Conservation (phyloP, 2,329 filamentous ascomycete species). For the Aspergillus quadrilineatus region DNA sequence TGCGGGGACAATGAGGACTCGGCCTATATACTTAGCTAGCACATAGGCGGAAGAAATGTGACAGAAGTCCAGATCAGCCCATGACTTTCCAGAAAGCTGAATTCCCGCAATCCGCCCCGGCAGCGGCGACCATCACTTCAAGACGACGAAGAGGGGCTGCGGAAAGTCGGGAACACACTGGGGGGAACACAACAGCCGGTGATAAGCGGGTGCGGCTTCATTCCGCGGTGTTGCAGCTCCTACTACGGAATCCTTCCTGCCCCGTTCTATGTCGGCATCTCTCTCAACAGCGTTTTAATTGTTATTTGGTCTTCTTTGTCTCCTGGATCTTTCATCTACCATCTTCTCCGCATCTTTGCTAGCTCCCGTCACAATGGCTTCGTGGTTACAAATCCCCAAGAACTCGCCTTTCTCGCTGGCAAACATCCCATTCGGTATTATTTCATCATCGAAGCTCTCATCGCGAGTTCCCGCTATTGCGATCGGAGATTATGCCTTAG, state of each 20-base stretch:
- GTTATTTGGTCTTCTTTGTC: background rate
- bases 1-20: background rate
- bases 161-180: background rate
- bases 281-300: constrained; percentile 29
- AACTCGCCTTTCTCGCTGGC: constrained; percentile 70
- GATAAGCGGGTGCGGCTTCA: constrained; percentile 50
- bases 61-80: constrained; percentile 1
- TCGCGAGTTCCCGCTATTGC: constrained; percentile 66
- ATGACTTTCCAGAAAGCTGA: background rate
- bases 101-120: constrained; percentile 4
- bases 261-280: constrained; percentile 39
- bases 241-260: constrained; percentile 21
- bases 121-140: constrained; percentile 3
- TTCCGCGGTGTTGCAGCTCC: constrained; percentile 61
- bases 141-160: background rate
- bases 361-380: constrained; percentile 40
- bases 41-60: background rate
- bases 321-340: background rate
- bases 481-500: constrained; percentile 70
- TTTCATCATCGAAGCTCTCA: constrained; percentile 60
- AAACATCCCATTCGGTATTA: constrained; percentile 82
- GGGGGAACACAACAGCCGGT: constrained; percentile 7
- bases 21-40: constrained; percentile 4
- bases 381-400: constrained; percentile 61
- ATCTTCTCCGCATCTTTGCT: background rate